Evolutionary conservation across 2,329 filamentous ascomycete species (phyloP), one percentile per base, ranked within the genome.

Genomic region (Botryotinia globosa): DNA sequence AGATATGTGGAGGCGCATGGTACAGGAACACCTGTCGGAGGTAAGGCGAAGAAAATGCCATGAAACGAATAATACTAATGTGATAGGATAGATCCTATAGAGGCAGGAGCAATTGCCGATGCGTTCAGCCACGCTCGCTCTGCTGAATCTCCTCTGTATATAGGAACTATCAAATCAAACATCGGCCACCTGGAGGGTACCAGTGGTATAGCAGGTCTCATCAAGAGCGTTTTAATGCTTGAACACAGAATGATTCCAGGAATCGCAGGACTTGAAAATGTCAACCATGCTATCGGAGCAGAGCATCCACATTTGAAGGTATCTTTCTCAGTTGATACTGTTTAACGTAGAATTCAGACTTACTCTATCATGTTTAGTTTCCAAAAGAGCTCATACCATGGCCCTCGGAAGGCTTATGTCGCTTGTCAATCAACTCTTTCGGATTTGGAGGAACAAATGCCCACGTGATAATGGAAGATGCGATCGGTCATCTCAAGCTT

Each of bases 1-100:
- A 75, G 12, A 78, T 86, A 83, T 80, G 87, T 85, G 59, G 84
- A 86, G 73, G 84, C 84, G 0, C 85, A 86, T 71, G 85, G 84
- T 25, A 82, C 81, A 0, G 82, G 81, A 12, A 83, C 34, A 32
- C n/a, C 42, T n/a, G 32, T 44, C 7, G 29, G 51, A 29, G 69
- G 37, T 56, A 25, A 32, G 22, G 44, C 56, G 32, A 16, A 71
- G 25, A 37, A 56, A 10, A 4, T 12, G n/a, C 6, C 3, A 22
- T 58, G 29, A 34, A 10, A 34, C 6, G 18, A 61, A 32, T 3
- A 71, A 44, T 51, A 42, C 58, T 44, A n/a, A 64, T 51, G 59
- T 25, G 22, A 58, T 51, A 12, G 8, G 20, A 34, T 34, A 58
- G 69, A 71, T 22, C 59, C 69, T 14, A 64, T 63, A 42, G 69